A percentile compares a stretch with the other conserved stretches of the same genome.
phyloP scores from a whole-genome alignment of 176 grass and related monocot genomes.

The Alloteropsis semialata region DNA sequence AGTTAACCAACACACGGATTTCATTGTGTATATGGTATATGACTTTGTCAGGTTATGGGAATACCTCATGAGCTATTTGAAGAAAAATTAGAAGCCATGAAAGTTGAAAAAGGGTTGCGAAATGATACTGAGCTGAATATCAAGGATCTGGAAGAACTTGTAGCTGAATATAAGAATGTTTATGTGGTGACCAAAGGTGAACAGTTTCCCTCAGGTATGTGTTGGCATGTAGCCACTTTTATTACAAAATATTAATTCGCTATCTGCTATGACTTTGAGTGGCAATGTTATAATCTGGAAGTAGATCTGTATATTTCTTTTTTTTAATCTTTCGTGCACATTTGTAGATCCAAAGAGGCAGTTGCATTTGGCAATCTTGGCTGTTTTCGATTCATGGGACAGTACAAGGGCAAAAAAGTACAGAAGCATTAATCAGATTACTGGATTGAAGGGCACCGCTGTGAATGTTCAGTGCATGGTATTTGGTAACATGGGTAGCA shows the following conservation, averaged over 20 bases:
- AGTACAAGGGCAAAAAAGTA: slow-evolving; percentile 84
- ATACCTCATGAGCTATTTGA: slow-evolving; percentile 74
- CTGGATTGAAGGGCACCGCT: slow-evolving; percentile 75
- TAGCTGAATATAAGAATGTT: slow-evolving; percentile 77
- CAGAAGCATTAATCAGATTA: slow-evolving; percentile 87
- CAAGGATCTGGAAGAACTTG: slow-evolving; percentile 71
- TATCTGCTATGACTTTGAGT: background rate
- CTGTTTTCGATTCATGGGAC: slow-evolving; percentile 88
- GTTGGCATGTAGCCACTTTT: background rate
- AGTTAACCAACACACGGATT: background rate
- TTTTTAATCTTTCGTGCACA: background rate
- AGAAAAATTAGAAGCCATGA: slow-evolving; percentile 80
- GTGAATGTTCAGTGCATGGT: slow-evolving; percentile 98
- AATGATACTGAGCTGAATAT: slow-evolving; percentile 73
- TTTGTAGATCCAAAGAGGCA: slow-evolving; percentile 73
- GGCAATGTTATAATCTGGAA: background rate
- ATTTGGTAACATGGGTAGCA: slow-evolving; percentile 91
- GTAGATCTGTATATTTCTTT: background rate
- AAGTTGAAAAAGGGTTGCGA: slow-evolving; percentile 50
- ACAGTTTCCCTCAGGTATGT: slow-evolving; percentile 64
- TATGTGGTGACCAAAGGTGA: slow-evolving; percentile 81
- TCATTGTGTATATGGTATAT: background rate
- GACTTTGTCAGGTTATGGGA: slow-evolving; percentile 59
- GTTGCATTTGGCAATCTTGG: slow-evolving; percentile 60
- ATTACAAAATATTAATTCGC: background rate